Evolutionary conservation across 2,329 filamentous ascomycete species (phyloP).

Genomic region (Dothideomycetes sp.): DNA sequence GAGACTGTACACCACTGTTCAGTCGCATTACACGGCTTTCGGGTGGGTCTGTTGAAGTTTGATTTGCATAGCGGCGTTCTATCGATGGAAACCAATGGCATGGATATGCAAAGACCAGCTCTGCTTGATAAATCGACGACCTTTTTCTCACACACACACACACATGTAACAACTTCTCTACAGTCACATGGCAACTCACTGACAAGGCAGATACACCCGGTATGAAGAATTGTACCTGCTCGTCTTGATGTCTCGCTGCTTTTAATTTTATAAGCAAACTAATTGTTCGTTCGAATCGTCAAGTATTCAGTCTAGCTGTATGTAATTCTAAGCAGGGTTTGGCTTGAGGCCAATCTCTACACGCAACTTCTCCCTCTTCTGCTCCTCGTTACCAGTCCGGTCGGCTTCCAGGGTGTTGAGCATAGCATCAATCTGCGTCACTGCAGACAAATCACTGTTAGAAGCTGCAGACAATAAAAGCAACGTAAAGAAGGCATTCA

Average conservation of each 20-base stretch:
- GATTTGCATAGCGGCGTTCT: slow-evolving; percentile 14
- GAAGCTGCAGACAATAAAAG: neutral
- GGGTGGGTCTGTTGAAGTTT: slow-evolving; percentile 4
- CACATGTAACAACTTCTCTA: too few species aligned
- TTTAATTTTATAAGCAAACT: too few species aligned
- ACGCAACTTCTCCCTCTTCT: slow-evolving; percentile 23
- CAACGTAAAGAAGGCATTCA: neutral
- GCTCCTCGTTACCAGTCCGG: slow-evolving; percentile 23
- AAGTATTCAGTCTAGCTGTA: too few species aligned
- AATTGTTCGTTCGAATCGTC: too few species aligned
- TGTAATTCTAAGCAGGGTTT: slow-evolving; percentile 21
- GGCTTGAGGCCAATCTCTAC: slow-evolving; percentile 25
- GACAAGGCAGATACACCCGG: too few species aligned
- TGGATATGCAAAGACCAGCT: too few species aligned
- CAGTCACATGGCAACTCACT: too few species aligned
- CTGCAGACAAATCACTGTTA: slow-evolving; percentile 12
- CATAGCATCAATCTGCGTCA: slow-evolving; percentile 22
- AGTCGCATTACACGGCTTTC: neutral
- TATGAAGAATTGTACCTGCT: too few species aligned
- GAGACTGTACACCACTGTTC: neutral
- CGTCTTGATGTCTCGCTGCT: too few species aligned
- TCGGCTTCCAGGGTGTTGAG: slow-evolving; percentile 24
- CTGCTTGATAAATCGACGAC: too few species aligned
- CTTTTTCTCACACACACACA: too few species aligned
- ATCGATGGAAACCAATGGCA: slow-evolving; percentile 6